phyloP scores from a whole-genome alignment of 345 rosid genomes.

The Bretschneidera sinensis region DNA sequence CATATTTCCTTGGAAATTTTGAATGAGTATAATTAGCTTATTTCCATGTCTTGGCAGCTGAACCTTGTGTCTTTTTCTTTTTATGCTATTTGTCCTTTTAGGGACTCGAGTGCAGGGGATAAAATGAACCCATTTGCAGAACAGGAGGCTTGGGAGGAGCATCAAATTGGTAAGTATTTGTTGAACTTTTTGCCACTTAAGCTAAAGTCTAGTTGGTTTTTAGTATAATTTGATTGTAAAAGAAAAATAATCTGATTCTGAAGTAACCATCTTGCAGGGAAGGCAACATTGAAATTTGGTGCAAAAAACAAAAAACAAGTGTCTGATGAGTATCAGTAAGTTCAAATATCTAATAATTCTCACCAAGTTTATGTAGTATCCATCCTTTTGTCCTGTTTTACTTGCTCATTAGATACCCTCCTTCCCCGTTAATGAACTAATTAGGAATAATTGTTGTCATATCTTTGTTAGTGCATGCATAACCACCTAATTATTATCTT shows the following conservation, averaged over 20 bases:
- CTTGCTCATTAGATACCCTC: slow-evolving; percentile 8
- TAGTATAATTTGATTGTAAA: too few relatives aligned
- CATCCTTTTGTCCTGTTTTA: not conserved
- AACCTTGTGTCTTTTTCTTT: slow-evolving; percentile 2
- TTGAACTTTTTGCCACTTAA: slow-evolving; percentile 3
- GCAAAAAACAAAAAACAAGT: slow-evolving; percentile 66
- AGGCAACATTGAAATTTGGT: slow-evolving; percentile 76
- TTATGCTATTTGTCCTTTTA: slow-evolving; percentile 19
- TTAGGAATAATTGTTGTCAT: not conserved
- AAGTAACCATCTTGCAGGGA: slow-evolving; percentile 48
- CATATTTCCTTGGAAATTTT: not conserved
- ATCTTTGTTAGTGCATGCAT: not conserved
- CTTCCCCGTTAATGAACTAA: not conserved
- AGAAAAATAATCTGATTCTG: slow-evolving; percentile 15
- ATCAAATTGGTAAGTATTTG: slow-evolving; percentile 69
- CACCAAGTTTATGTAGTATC: not conserved
- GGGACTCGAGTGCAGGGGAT: slow-evolving; percentile 62
- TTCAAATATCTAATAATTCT: slow-evolving; percentile 3
- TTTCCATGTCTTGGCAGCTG: slow-evolving; percentile 8
- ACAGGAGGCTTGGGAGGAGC: slow-evolving; percentile 99
- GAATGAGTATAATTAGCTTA: not conserved
- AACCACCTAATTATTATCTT: not conserved
- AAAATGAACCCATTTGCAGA: slow-evolving; percentile 99
- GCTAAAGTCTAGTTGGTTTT: slow-evolving; percentile 4
- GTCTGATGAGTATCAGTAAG: slow-evolving; percentile 80